Evolutionary conservation across 169 alveolate species (phyloP), one percentile per base, ranked within the genome.

Genomic region (Blepharisma undulans): DNA sequence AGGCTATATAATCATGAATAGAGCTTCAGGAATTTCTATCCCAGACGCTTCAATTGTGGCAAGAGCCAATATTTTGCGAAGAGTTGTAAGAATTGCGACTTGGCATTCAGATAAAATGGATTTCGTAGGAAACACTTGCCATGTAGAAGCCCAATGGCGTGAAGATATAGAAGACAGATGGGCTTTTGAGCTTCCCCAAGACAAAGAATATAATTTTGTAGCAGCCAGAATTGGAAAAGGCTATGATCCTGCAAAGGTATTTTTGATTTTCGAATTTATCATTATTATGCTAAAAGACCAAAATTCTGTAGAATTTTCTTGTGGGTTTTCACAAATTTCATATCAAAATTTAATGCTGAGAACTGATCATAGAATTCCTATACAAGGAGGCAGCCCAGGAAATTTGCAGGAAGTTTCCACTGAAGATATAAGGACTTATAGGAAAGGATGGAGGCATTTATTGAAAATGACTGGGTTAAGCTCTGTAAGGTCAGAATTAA

Each of bases 11-110:
- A 25, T 77, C 18, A 59, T 94, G 22, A 93, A 88, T n/a, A 76
- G 21, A 21, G 97, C 97, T 18, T 48, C 89, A 0, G 97, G 97
- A 77, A 93, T 94, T 12, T 94, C 97, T 1, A 79, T 91, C 22
- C 95, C 97, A n/a, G 87, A 88, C 34, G 32, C 72, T 4, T 88
- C 87, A 21, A 77, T 48, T 33, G 90, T 61, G 61, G 6, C 72
- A 18, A 89, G 87, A 76, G 88, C 74, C 19, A 71, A 72, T 18
- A 90, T 94, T 16, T 84, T 93, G 7, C 91, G 92, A 60, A 61
- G 97, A 71, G 87, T 91, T 30, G 93, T 94, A 34, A 90, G 95
- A 85, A 86, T 94, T 2, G 87, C 93, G 0, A 66, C 89, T 10
- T 94, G 18, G 33, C 92, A 92, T 89, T 33, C 88, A 7, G 71